These are phyloP conservation scores for Penicillium diatomitis DNA, from an alignment of 495 filamentous ascomycete genomes.

Conservation along the genomic window DNA sequence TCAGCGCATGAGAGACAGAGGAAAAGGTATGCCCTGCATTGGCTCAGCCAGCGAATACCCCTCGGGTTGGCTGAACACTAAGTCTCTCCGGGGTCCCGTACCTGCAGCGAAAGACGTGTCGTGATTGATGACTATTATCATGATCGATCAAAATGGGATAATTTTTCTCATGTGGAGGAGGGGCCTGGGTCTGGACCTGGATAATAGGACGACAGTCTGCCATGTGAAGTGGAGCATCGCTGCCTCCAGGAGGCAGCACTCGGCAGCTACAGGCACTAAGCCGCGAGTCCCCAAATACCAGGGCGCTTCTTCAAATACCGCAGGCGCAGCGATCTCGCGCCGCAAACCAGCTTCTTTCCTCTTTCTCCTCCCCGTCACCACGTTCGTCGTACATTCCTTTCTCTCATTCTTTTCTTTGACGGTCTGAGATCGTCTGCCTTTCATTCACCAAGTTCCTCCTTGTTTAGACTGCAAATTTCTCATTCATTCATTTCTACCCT, in stretches of 20 bases:
- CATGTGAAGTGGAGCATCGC: neutral
- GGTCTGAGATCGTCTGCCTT: slow-evolving; percentile 14
- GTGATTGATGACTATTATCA: no score
- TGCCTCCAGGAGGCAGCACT: neutral
- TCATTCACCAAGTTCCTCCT: slow-evolving; percentile 1
- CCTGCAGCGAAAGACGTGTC: no score
- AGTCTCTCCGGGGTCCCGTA: no score
- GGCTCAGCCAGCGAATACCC: no score
- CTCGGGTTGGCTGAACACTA: no score
- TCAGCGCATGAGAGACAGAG: no score
- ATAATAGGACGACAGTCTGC: neutral
- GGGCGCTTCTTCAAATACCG: slow-evolving; percentile 1
- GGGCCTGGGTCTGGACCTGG: no score
- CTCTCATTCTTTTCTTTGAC: slow-evolving; percentile 15
- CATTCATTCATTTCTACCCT: neutral
- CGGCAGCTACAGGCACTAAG: neutral
- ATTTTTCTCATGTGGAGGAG: no score
- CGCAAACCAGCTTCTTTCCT: neutral
- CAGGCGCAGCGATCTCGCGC: slow-evolving; percentile 2
- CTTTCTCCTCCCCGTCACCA: slow-evolving; percentile 6
- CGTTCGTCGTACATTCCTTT: slow-evolving; percentile 15
- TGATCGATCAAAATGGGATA: no score
- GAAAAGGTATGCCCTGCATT: no score
- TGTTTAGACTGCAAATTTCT: neutral
- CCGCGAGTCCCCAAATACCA: neutral